Conservation (phyloP, 2,329 filamentous ascomycete species). For the Raffaelea arxii region DNA sequence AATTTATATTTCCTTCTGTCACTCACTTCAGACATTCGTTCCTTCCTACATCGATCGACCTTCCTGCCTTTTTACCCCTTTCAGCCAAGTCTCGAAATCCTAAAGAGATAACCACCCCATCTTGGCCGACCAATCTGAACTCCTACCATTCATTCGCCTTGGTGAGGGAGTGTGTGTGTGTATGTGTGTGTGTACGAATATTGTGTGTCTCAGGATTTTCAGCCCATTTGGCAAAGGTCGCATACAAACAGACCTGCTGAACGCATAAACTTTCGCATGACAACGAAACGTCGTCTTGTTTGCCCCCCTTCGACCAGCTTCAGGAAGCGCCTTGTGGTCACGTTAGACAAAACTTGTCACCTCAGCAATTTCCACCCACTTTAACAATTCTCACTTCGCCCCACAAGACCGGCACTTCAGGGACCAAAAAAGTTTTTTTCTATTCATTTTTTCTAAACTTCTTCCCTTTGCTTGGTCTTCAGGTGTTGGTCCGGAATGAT, state of each 20-base stretch:
- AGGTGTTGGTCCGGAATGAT: conserved; percentile 3
- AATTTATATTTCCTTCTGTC: not conserved
- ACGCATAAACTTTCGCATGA: no score
- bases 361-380: conserved; percentile 19
- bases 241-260: not conserved
- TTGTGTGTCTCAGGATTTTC: not conserved
- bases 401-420: conserved; percentile 5
- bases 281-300: not conserved
- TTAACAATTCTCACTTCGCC: conserved; percentile 8
- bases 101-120: not conserved
- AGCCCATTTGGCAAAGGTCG: not conserved
- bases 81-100: conserved; percentile 7
- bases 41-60: not conserved
- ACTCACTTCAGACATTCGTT: not conserved
- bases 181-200: not conserved
- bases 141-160: no score
- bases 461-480: not conserved
- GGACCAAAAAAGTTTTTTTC: not conserved
- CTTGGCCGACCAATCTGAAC: conserved; percentile 2
- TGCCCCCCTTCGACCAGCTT: conserved; percentile 4
- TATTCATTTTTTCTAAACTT: not conserved
- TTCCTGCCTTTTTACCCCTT: conserved; percentile 1
- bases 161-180: no score
- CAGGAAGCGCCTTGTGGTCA: conserved; percentile 12
- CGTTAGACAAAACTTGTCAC: conserved; percentile 5